A percentile compares a stretch with the other conserved stretches of the same genome.
Conservation (phyloP, 2,329 filamentous ascomycete species). For the Ceratocystis variospora region DNA sequence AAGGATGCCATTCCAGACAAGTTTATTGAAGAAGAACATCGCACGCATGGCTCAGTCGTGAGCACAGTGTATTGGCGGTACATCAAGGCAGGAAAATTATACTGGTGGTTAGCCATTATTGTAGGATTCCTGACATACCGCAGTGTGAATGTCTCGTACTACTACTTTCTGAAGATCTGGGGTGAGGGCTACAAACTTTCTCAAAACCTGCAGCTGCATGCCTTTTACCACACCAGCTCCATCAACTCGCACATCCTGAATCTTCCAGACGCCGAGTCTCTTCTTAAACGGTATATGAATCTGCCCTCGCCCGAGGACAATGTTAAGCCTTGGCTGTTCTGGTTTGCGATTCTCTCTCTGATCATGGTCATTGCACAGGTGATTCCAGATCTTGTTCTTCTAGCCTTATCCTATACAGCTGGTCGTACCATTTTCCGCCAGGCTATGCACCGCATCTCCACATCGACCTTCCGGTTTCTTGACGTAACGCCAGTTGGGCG, state of each 20-base stretch:
- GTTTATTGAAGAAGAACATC: conserved; percentile 65
- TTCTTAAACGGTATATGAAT: conserved; percentile 7
- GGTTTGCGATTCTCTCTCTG: conserved; percentile 53
- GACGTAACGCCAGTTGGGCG: conserved; percentile 80
- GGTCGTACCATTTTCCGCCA: conserved; percentile 61
- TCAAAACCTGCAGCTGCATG: background rate
- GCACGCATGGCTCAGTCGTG: conserved; percentile 62
- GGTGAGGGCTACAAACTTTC: conserved; percentile 51
- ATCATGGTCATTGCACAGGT: conserved; percentile 46
- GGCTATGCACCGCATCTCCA: conserved; percentile 59
- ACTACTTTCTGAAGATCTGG: conserved; percentile 79
- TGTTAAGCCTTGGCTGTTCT: conserved; percentile 59
- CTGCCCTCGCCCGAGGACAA: conserved; percentile 41
- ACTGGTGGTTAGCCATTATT: conserved; percentile 57
- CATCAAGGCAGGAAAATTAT: conserved; percentile 62
- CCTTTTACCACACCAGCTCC: background rate
- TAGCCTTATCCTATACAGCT: conserved; percentile 66
- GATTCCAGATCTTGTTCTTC: conserved; percentile 50
- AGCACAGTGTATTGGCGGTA: conserved; percentile 70
- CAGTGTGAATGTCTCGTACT: conserved; percentile 48
- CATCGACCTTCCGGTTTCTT: conserved; percentile 78
- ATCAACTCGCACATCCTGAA: background rate
- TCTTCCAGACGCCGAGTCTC: conserved; percentile 2
- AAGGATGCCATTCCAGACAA: conserved; percentile 48
- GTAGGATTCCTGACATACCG: conserved; percentile 50